Evolutionary conservation across 2,329 filamentous ascomycete species (phyloP).

Genomic region (Colletotrichum sp.): DNA sequence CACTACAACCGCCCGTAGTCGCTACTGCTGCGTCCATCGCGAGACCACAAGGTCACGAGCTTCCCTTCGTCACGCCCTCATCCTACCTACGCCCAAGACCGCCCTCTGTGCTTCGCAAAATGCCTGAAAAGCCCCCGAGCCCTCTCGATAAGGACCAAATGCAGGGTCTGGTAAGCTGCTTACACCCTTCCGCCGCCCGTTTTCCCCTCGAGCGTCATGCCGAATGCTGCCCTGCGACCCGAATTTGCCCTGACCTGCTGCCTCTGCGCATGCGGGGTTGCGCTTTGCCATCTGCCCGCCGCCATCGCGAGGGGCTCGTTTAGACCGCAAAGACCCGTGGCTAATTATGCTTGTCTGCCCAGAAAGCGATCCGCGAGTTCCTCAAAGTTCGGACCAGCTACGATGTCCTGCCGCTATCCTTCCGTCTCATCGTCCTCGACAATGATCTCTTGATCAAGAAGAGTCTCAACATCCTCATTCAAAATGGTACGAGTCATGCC

Average conservation of each 20-base stretch:
- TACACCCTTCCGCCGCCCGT: background rate
- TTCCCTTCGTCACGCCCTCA: constrained; percentile 65
- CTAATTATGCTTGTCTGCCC: constrained; percentile 25
- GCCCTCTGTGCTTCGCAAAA: constrained; percentile 21
- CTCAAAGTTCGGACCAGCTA: constrained; percentile 96
- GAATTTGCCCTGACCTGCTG: background rate
- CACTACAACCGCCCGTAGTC: constrained; percentile 23
- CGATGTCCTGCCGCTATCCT: constrained; percentile 95
- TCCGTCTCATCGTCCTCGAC: constrained; percentile 94
- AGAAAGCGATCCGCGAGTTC: constrained; percentile 94
- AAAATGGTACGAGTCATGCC: constrained; percentile 73
- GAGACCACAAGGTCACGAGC: constrained; percentile 44
- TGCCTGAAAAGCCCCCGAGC: constrained; percentile 47
- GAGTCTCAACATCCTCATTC: constrained; percentile 91
- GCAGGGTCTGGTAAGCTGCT: constrained; percentile 72
- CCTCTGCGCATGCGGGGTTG: constrained; percentile 16
- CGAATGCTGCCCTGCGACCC: background rate
- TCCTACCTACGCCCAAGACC: constrained; percentile 56
- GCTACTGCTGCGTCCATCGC: constrained; percentile 24
- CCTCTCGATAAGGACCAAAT: constrained; percentile 78
- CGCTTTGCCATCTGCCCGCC: background rate
- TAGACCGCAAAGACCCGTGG: background rate
- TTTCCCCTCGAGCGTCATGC: background rate
- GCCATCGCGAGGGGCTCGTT: constrained; percentile 4
- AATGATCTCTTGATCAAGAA: constrained; percentile 96